Evolutionary conservation across 2,329 filamentous ascomycete genomes (phyloP), one percentile per base, ranked within the genome.

Genomic region (Coccinonectria pachysandricola): DNA sequence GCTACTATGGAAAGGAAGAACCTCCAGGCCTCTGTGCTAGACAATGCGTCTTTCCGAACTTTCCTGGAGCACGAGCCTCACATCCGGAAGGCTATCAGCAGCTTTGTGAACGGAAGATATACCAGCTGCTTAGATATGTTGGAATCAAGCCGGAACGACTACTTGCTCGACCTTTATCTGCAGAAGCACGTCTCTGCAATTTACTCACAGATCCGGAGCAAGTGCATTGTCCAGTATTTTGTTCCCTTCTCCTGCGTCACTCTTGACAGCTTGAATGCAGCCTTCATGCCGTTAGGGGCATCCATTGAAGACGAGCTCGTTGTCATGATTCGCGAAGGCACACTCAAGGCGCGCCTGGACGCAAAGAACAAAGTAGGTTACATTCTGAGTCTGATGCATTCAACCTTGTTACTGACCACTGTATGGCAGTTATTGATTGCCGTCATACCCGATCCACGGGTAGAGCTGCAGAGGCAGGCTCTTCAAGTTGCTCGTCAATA

Each of bases 41-140:
- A 91, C 19, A 93, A 85, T 48, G 62, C 63, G 17, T 64, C 68
- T 8, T 98, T 98, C 60, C 79, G 91, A 27, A 75, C 71, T 23
- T 94, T 91, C 49, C 70, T 98, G 9, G 91, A 96, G 52, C 68
- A 92, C 1, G 91, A 96, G 55, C 86, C 88, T 4, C 88, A 96
- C 46, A 81, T 98, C 36, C 82, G 91, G 37, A 87, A 87, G 32
- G 88, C 91, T 8, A 81, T 98, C 42, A 74, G 73, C 6, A 78
- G 84, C 50, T 98, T 95, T 59, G 84, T 88, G 43, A 85, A 81
- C 41, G 85, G 84, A 34, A 83, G 92, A 44, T 98, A 95, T 55
- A 79, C 82, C 7, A 71, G 72, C 21, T 96, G 88, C 52, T 64
- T 98, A 22, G 69, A 75, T 23, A 84, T 88, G 18, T 68, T 98